Evolutionary conservation across 1,139 yeast genomes (phyloP), one percentile per base, ranked within the genome.

Genomic region (Yamadazyma dendronema): DNA sequence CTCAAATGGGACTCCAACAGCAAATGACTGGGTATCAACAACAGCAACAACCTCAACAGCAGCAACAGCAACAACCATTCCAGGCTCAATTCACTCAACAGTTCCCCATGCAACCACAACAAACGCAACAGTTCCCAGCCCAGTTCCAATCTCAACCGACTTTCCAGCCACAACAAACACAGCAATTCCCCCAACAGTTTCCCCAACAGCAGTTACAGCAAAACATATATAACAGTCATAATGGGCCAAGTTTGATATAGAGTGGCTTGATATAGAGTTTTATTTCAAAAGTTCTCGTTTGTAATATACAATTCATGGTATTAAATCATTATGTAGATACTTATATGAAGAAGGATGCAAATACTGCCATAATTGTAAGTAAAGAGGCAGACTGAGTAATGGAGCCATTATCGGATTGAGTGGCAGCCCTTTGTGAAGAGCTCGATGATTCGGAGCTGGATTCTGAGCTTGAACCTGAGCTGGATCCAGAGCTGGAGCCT

Each of bases 1-100:
- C 79, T 2, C 54, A 57, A 26, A 44, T 56, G 16, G 76, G 75
- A 32, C 53, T 56, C 28, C 70, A 44, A 28, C 37, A 25, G 19
- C 37, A 33, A 19, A 8, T 11, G 7, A 35, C 37, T 11, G 36
- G 31, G 8, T 33, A 14, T 4, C 31, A 28, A 12, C 31, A 28
- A 17, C 14, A 23, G 17, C 49, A 35, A 22, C 44, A 34, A 21
- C 48, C 40, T 22, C 44, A 42, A 28, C 30, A 28, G 15, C 35
- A 33, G 14, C 40, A 36, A 3, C 42, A 30, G 17, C 47, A 38
- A 21, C 47, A 36, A 28, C 43, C 37, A 17, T 36, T 39, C 14
- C 39, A 31, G 16, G 47, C 39, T 28, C 52, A 38, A 25, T 35
- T 35, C 52, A 43, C 23, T 49, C 44, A 44, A 30, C 49, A 38